Base-by-base conservation (phyloP, 2,329 filamentous ascomycete genomes). In the Xylariales sp. region DNA sequence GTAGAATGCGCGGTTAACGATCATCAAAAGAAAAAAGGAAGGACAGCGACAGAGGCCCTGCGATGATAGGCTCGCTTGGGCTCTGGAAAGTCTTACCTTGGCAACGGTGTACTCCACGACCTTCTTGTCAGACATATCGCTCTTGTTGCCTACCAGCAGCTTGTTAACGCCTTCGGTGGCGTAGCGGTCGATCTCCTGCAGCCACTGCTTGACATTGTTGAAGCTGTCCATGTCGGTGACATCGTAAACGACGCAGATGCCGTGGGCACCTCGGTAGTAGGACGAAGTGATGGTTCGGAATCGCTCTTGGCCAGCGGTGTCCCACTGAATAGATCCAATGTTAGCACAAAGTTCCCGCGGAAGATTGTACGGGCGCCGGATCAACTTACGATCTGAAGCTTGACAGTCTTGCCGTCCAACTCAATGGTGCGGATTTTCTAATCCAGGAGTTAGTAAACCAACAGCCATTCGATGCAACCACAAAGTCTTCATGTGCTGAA, bases 131-230 rank as follows among this genome's bases (percentile, higher is more conserved):
- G 91, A 83, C 89, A 98, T 97, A 86, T 98, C 93, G 71, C 89
- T 95, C 85, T 98, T 98, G 85, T 98, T 98, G 61, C 93, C 93
- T 47, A 98, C 91, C 46, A 98, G 83, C 51, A 98, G 79, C 80
- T 98, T 98, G 82, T 98, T 98, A 61, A 98, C 93, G 51, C 93
- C 93, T 72, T 98, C 93, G 53, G 93, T 98, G 55, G 93, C 93
- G 61, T 98, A 97, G 66, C 93, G 84, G 74, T 98, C 93, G 57
- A 98, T 98, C 74, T 98, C 93, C 69, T 98, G 93, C 46, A 98
- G 81, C 93, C 93, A 98, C 78, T 98, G 93, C 86, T 98, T 97
- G 59, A 98, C 93, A 74, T 97, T 98, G 83, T 98, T 97, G 88
- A 98, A 98, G 20, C 88, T 95, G 67, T 97, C 93, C 91, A 97